Conservation (phyloP, 1,284 basidiomycete genomes). For the Ganoderma sinense region DNA sequence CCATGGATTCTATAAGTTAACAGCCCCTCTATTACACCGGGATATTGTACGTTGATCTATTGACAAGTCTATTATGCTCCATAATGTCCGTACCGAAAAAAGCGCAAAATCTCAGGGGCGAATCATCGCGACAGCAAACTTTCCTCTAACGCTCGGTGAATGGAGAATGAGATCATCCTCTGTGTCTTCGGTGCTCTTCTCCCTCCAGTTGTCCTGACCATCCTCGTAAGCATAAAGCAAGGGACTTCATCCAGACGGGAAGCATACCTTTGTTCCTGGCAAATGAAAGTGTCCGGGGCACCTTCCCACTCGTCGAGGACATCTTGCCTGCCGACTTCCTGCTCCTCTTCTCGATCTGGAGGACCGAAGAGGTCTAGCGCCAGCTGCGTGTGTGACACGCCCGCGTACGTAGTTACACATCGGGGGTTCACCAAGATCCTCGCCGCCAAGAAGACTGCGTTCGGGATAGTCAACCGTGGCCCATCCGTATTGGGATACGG, state of each 20-base stretch:
- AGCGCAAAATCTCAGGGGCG: neutral
- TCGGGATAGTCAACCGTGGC: constrained; percentile 75
- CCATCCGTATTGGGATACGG: constrained; percentile 32
- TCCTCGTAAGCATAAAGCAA: neutral
- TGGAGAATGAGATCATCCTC: constrained; percentile 84
- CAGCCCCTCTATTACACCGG: neutral
- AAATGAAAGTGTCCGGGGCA: constrained; percentile 94
- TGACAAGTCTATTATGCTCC: constrained; percentile 4
- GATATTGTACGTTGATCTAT: neutral
- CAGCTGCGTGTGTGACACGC: constrained; percentile 92
- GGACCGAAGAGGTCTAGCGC: constrained; percentile 89
- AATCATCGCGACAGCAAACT: constrained; percentile 23
- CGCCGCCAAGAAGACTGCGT: constrained; percentile 86
- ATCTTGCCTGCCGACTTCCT: constrained; percentile 68
- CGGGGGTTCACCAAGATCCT: constrained; percentile 93
- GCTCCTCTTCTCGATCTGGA: constrained; percentile 66
- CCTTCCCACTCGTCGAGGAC: constrained; percentile 92
- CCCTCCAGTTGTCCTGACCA: constrained; percentile 82
- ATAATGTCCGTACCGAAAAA: constrained; percentile 4
- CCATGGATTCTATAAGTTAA: neutral
- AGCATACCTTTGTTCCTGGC: constrained; percentile 87
- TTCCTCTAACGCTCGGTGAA: constrained; percentile 72
- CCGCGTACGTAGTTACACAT: constrained; percentile 96
- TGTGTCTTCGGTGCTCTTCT: constrained; percentile 91
- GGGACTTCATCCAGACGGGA: constrained; percentile 16